A percentile compares a stretch with the other conserved stretches of the same genome.
Conservation (phyloP, 139 green algal species). For the Monoraphidium neglectum region DNA sequence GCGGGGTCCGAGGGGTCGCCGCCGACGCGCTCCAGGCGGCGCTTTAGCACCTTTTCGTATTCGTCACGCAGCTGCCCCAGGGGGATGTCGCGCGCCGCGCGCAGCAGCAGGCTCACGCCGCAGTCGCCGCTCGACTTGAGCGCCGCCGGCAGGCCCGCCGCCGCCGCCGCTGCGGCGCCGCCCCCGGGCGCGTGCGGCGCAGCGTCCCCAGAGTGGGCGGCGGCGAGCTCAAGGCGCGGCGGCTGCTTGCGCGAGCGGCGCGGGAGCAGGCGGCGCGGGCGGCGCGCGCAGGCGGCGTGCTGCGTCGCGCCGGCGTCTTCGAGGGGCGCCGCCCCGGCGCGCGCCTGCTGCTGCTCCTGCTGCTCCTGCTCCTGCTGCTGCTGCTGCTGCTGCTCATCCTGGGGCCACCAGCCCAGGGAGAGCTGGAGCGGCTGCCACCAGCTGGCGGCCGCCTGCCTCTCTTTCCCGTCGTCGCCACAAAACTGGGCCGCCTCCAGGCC, state of each 20-base stretch:
- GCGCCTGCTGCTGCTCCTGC: neutral
- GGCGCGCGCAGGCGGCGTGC: neutral
- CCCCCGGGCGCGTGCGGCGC: neutral
- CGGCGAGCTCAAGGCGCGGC: neutral
- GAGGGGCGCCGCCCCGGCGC: neutral
- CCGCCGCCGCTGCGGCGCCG: neutral
- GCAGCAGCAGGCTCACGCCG: constrained; percentile 62
- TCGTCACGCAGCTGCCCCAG: constrained; percentile 58
- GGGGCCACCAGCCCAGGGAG: too few relatives aligned
- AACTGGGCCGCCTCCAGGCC: too few relatives aligned
- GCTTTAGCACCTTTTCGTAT: constrained; percentile 64
- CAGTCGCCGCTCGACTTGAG: constrained; percentile 19
- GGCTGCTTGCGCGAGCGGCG: neutral
- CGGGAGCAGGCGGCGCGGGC: neutral
- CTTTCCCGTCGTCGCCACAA: neutral
- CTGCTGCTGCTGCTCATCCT: neutral
- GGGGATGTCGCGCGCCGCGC: constrained; percentile 63
- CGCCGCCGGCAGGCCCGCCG: constrained; percentile 1
- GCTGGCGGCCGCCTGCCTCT: neutral
- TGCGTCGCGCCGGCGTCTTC: neutral
- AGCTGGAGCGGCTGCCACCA: too few relatives aligned
- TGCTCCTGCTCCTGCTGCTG: constrained; percentile 3
- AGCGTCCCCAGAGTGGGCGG: neutral
- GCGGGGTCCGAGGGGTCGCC: constrained; percentile 37
- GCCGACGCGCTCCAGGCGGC: constrained; percentile 16